Evolutionary conservation across 2,329 filamentous ascomycete species (phyloP).

Genomic region (Orbilia oligospora): DNA sequence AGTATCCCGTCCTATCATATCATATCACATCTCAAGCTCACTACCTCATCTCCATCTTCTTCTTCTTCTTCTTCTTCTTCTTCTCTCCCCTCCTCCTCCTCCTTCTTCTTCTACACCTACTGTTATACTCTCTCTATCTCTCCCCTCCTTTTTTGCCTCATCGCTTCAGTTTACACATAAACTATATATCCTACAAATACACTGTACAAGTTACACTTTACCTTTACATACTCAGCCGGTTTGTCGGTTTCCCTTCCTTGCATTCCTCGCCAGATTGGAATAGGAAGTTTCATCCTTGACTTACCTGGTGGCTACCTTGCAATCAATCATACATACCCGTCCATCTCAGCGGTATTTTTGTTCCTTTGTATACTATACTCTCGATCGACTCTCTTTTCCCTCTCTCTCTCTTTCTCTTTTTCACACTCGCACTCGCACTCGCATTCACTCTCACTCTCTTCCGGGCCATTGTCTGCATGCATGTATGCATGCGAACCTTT

Average conservation of each 20-base stretch:
- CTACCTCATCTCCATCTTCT: background rate
- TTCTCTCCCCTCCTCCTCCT: no score
- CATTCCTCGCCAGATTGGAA: conserved; percentile 61
- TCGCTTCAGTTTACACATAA: background rate
- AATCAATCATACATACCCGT: conserved; percentile 19
- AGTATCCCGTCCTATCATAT: background rate
- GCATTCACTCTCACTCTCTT: background rate
- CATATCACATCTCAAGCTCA: no score
- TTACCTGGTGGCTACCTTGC: conserved; percentile 32
- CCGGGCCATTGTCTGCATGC: background rate
- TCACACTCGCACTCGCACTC: no score
- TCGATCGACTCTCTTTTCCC: background rate
- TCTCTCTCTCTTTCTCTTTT: conserved; percentile 4
- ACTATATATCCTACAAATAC: background rate
- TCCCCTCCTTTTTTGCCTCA: background rate
- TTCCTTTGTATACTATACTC: background rate
- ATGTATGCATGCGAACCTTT: background rate
- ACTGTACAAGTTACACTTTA: no score
- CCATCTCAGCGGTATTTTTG: conserved; percentile 40
- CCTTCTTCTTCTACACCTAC: conserved; percentile 4
- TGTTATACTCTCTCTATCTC: background rate
- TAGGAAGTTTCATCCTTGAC: conserved; percentile 61
- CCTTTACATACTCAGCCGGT: background rate
- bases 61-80: conserved; percentile 1
- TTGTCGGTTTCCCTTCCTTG: conserved; percentile 56